Percentiles rank a stretch among this genome's conserved stretches.
Conservation (phyloP, 2,329 filamentous ascomycete genomes). For the Aschersonia sp. region DNA sequence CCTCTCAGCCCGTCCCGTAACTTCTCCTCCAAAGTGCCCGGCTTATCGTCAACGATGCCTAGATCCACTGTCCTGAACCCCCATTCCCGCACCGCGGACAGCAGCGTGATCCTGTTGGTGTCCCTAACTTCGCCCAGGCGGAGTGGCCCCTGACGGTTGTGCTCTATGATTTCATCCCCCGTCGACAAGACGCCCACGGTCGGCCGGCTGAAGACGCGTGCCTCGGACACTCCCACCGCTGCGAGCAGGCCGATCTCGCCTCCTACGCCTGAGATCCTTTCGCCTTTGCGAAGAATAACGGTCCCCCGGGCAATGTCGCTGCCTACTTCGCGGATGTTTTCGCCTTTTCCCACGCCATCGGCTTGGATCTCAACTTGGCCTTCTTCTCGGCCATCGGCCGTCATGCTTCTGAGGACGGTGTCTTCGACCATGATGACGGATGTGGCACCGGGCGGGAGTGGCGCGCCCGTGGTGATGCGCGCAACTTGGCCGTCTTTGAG, state of each 20-base stretch:
- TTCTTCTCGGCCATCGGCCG: constrained; percentile 72
- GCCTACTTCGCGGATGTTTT: constrained; percentile 85
- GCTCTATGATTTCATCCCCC: constrained; percentile 81
- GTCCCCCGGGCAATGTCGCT: constrained; percentile 66
- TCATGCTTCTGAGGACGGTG: constrained; percentile 61
- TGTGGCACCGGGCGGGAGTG: constrained; percentile 74
- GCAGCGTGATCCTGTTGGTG: constrained; percentile 78
- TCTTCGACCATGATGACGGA: constrained; percentile 92
- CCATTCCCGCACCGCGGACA: constrained; percentile 60
- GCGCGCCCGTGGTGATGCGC: constrained; percentile 88
- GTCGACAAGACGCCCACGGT: constrained; percentile 81
- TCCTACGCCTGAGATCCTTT: constrained; percentile 72
- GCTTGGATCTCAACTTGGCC: constrained; percentile 78
- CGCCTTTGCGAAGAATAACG: constrained; percentile 60
- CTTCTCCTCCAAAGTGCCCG: constrained; percentile 59
- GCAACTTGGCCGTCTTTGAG: constrained; percentile 66
- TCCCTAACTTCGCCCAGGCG: constrained; percentile 78
- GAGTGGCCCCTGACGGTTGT: constrained; percentile 48
- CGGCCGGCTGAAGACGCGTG: constrained; percentile 62
- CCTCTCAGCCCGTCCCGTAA: constrained; percentile 61
- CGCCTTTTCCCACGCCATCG: constrained; percentile 56
- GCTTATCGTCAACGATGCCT: constrained; percentile 67
- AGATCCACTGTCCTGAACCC: constrained; percentile 74
- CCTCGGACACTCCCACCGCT: constrained; percentile 61
- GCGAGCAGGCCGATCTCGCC: constrained; percentile 86